These are phyloP conservation scores for Blumeria graminis DNA, from an alignment of 2,329 filamentous ascomycete genomes.

Conservation along the genomic window DNA sequence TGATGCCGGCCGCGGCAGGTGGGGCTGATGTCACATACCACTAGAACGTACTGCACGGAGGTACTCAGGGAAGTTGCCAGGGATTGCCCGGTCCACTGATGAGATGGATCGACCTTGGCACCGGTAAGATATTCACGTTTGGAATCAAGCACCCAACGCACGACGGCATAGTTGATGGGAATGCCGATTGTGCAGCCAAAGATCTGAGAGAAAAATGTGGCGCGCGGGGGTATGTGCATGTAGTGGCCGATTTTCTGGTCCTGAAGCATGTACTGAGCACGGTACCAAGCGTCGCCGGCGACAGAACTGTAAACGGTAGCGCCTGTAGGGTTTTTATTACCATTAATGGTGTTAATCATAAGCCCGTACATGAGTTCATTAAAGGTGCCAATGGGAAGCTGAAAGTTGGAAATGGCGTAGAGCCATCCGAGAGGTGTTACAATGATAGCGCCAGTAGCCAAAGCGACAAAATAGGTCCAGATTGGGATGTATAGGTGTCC, in stretches of 20 bases:
- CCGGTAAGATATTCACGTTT: conserved; percentile 31
- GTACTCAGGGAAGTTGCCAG: conserved; percentile 27
- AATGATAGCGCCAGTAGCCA: conserved; percentile 27
- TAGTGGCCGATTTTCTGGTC: conserved; percentile 42
- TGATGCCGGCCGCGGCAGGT: background rate
- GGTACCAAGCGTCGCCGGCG: conserved; percentile 36
- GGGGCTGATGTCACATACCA: conserved; percentile 14
- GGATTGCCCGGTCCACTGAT: conserved; percentile 35
- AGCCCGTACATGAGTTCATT: conserved; percentile 36
- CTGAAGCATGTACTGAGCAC: conserved; percentile 31
- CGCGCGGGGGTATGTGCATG: conserved; percentile 33
- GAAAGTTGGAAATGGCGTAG: conserved; percentile 32
- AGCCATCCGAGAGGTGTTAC: conserved; percentile 34
- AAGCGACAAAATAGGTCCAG: conserved; percentile 33
- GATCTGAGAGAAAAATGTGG: conserved; percentile 35
- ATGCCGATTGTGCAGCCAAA: conserved; percentile 33
- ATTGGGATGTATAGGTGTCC: conserved; percentile 31
- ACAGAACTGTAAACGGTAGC: conserved; percentile 33
- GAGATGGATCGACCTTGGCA: conserved; percentile 24
- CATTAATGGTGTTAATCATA: conserved; percentile 27
- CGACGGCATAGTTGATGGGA: conserved; percentile 35
- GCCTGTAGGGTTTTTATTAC: conserved; percentile 30
- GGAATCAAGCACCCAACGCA: conserved; percentile 32
- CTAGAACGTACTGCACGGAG: conserved; percentile 34
- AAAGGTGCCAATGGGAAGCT: conserved; percentile 28